phyloP scores from a whole-genome alignment of 805 yeast genomes.

The Candida vaughaniae region DNA sequence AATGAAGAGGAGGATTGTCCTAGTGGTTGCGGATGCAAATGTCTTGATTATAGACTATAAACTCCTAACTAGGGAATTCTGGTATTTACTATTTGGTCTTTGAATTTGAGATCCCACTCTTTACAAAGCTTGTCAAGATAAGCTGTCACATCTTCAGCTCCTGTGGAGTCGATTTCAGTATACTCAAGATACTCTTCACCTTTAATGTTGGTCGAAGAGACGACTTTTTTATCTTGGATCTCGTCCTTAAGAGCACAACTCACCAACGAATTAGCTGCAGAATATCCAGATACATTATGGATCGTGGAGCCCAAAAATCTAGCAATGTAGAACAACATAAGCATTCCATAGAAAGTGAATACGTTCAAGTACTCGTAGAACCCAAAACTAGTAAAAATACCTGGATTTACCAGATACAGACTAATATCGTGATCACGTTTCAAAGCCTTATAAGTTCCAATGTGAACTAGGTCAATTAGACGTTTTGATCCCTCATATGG shows the following conservation, averaged over 20 bases:
- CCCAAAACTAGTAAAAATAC: conserved; percentile 83
- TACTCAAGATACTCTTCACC: conserved; percentile 66
- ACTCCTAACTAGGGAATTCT: conserved; percentile 22
- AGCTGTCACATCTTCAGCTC: conserved; percentile 62
- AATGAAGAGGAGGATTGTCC: conserved; percentile 60
- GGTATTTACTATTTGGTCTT: conserved; percentile 67
- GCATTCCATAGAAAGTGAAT: conserved; percentile 83
- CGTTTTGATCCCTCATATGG: conserved; percentile 94
- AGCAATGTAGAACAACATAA: conserved; percentile 77
- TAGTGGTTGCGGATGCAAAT: conserved; percentile 71
- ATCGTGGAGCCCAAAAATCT: conserved; percentile 80
- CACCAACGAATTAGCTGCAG: conserved; percentile 85
- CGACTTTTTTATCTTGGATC: conserved; percentile 53
- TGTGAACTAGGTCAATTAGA: conserved; percentile 77
- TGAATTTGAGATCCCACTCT: conserved; percentile 75
- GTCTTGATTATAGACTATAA: conserved; percentile 4
- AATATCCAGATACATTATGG: conserved; percentile 87
- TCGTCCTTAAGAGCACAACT: conserved; percentile 49
- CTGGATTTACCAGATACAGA: conserved; percentile 88
- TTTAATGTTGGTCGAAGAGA: conserved; percentile 64
- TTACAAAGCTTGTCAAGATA: conserved; percentile 55
- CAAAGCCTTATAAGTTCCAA: conserved; percentile 60
- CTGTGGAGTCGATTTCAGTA: conserved; percentile 59
- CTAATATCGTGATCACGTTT: conserved; percentile 49
- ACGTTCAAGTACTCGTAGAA: conserved; percentile 74